Conservation (phyloP, 257 asterid species). For the Solanum arcanum region DNA sequence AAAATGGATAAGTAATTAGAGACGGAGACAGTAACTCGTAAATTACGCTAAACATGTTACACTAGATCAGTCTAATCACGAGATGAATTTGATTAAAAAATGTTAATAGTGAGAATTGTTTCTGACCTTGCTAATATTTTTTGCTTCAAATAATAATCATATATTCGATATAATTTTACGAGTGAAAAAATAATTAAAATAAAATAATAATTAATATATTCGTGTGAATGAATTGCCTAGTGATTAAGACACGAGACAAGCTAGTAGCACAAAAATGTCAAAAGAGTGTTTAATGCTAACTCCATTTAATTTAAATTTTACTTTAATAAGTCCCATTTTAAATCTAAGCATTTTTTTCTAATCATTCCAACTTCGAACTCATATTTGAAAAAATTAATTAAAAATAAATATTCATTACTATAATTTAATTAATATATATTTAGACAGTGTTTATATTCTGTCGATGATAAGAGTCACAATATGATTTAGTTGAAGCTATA, state of each 20-base stretch:
- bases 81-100: background rate
- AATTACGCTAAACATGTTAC: too few relatives aligned
- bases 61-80: background rate
- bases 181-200: background rate
- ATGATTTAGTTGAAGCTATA: accelerated
- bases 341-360: background rate
- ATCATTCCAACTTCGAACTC: background rate
- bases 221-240: background rate
- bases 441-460: accelerated
- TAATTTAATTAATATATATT: too few relatives aligned
- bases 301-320: background rate
- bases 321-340: background rate
- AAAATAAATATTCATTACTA: too few relatives aligned
- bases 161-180: too few relatives aligned
- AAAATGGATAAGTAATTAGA: accelerated
- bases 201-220: too few relatives aligned
- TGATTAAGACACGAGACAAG: background rate
- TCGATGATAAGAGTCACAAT: too few relatives aligned
- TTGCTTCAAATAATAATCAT: too few relatives aligned
- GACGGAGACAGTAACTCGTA: too few relatives aligned
- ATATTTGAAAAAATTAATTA: too few relatives aligned
- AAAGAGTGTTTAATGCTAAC: background rate
- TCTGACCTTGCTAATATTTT: too few relatives aligned
- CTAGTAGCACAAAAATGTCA: background rate
- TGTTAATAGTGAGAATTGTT: background rate